Evolutionary conservation across 129 eudicot species (phyloP), one percentile per base, ranked within the genome.

Genomic region (Daucus carota): DNA sequence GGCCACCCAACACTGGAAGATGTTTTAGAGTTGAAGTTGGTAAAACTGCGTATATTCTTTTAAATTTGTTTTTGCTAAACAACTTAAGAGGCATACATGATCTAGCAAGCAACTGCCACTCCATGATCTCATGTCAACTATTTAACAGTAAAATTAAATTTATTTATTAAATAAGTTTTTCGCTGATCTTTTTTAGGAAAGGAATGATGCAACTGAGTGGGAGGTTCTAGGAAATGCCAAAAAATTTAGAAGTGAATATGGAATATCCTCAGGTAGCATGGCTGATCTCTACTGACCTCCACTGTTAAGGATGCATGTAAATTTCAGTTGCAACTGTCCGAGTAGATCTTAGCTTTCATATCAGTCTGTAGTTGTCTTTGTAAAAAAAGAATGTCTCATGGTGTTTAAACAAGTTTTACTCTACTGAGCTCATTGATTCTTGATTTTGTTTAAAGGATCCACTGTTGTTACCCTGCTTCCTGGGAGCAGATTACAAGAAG

Each of bases 401-500:
- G 31, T n/a, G 29, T 6, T 77, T 36, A 29, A 34, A 50, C 48
- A 26, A 40, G 22, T 32, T 18, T 36, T 22, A 41, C 31, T 69
- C 34, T 34, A 63, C 70, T 31, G 1, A 63, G 0, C 76, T 40
- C 44, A 44, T 32, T 1, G 36, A 41, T 43, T 24, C 31, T 22
- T 70, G 70, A 20, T 20, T 68, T 67, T 60, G 77, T 33, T 70
- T 70, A 42, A 70, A 93, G 97, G 93, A 41, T 84, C 96, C 8
- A 84, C 83, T 29, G 48, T 90, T 36, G 46, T 90, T 33, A 79
- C 87, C 67, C 71, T 93, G 87, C 97, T 91, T 79, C 97, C 97
- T 70, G 98, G 98, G 79, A 94, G 98, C 81, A 88, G 98, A 84
- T 80, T 87, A 70, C 98, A 89, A 80, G 98, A 90, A 88, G 98